These are phyloP conservation scores for Dacryopinax primogenitus DNA, from an alignment of 768 basidiomycete genomes.

Conservation along the genomic window DNA sequence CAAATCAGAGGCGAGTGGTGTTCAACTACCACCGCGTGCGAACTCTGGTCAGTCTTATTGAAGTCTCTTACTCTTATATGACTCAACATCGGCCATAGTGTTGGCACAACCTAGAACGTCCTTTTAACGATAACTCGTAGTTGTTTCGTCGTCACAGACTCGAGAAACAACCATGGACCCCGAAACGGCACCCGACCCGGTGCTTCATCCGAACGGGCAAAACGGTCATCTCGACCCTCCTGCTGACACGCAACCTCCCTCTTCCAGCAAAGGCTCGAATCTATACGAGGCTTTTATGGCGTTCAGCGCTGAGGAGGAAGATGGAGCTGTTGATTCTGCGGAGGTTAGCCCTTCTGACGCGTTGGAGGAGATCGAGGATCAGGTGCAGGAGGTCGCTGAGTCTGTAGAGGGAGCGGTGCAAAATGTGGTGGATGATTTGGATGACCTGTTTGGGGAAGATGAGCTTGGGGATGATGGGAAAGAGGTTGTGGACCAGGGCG, in stretches of 20 bases:
- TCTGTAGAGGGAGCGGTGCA: not conserved
- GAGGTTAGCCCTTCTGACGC: not conserved
- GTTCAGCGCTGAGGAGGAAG: not conserved
- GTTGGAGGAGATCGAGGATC: not conserved
- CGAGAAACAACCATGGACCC: not conserved
- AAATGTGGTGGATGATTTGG: not conserved
- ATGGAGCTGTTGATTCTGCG: not conserved
- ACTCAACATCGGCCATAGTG: too few relatives aligned
- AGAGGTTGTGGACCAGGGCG: too few relatives aligned
- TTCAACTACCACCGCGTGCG: too few relatives aligned
- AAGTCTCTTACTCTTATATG: too few relatives aligned
- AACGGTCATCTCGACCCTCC: not conserved
- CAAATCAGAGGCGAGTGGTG: too few relatives aligned
- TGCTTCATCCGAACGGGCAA: not conserved
- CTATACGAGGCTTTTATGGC: not conserved
- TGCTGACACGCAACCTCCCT: not conserved
- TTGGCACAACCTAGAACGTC: too few relatives aligned
- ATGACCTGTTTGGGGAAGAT: not conserved
- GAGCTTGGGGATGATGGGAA: too few relatives aligned
- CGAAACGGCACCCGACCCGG: not conserved
- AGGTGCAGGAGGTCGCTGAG: not conserved
- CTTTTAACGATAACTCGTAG: too few relatives aligned
- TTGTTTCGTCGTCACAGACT: too few relatives aligned
- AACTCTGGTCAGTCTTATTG: too few relatives aligned
- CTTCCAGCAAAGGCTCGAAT: not conserved